These are phyloP conservation scores for Penicillium fuscoglaucum DNA, from an alignment of 2,329 filamentous ascomycete genomes.

Conservation along the genomic window DNA sequence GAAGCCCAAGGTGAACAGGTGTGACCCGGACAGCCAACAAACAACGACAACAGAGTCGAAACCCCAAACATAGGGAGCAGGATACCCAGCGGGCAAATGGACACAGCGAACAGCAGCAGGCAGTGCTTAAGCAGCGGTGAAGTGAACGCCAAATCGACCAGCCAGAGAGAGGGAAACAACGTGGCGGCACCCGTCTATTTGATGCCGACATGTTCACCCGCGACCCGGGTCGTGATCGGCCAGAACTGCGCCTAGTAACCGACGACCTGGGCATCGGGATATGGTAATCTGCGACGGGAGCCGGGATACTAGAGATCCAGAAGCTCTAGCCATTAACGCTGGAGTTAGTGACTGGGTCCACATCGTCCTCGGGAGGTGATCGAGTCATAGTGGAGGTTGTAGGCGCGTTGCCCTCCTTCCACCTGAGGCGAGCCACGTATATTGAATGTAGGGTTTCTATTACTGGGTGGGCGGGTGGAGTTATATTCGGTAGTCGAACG, in stretches of 20 bases:
- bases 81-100: not conserved
- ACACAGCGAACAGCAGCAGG: not conserved
- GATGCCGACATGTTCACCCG: constrained; percentile 3
- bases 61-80: not conserved
- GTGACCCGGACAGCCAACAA: not conserved
- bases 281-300: not conserved
- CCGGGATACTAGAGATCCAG: not conserved
- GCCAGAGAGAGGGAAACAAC: not conserved
- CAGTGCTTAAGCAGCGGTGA: constrained; percentile 1
- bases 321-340: not conserved
- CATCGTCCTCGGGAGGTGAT: not conserved
- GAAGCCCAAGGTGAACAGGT: not conserved
- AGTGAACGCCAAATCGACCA: not conserved
- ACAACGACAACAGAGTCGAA: not conserved
- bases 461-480: not conserved
- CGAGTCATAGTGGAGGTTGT: not conserved
- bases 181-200: not conserved
- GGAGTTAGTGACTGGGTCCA: not conserved
- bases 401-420: not conserved
- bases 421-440: not conserved
- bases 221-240: not conserved
- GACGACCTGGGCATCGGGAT: not conserved
- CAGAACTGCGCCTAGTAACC: not conserved
- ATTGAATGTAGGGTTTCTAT: not conserved
- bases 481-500: too few relatives aligned